Conservation (phyloP, 2,329 filamentous ascomycete genomes). For the Pestalotiopsis sp. region DNA sequence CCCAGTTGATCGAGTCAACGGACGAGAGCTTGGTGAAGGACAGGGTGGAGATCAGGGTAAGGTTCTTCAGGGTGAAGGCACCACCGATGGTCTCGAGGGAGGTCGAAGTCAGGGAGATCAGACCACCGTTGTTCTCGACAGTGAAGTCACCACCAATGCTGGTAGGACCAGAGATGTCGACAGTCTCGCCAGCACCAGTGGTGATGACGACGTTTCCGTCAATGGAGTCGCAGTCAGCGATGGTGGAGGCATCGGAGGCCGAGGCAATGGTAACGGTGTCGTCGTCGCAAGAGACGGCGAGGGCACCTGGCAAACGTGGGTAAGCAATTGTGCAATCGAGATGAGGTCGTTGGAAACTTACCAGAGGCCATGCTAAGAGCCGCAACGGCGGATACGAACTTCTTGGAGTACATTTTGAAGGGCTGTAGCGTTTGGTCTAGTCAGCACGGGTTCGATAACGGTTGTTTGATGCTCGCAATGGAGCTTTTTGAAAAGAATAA, state of each 20-base stretch:
- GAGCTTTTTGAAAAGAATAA: constrained; percentile 13
- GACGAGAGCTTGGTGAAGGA: constrained; percentile 65
- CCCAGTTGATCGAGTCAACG: constrained; percentile 71
- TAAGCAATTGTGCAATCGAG: constrained; percentile 19
- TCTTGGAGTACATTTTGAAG: constrained; percentile 50
- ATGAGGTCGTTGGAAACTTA: constrained; percentile 31
- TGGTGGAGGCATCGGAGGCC: constrained; percentile 60
- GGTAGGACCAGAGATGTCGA: constrained; percentile 64
- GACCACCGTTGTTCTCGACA: constrained; percentile 59
- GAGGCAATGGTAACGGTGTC: constrained; percentile 61
- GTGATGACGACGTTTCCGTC: constrained; percentile 70
- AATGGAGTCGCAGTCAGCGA: constrained; percentile 69
- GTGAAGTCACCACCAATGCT: constrained; percentile 60
- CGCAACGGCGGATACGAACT: constrained; percentile 48
- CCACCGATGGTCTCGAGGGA: constrained; percentile 69
- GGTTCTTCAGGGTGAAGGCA: constrained; percentile 68
- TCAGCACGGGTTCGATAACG: constrained; percentile 5
- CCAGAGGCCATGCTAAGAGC: constrained; percentile 47
- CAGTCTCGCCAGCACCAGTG: constrained; percentile 53
- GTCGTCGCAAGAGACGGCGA: constrained; percentile 35
- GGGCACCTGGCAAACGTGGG: constrained; percentile 24
- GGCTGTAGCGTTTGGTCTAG: constrained; percentile 8
- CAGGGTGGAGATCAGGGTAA: constrained; percentile 71
- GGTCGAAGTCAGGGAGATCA: constrained; percentile 66
- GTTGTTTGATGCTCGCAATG: neutral